These are phyloP conservation scores for Buddleja alternifolia DNA, from an alignment of 257 asterid genomes.

Conservation along the genomic window DNA sequence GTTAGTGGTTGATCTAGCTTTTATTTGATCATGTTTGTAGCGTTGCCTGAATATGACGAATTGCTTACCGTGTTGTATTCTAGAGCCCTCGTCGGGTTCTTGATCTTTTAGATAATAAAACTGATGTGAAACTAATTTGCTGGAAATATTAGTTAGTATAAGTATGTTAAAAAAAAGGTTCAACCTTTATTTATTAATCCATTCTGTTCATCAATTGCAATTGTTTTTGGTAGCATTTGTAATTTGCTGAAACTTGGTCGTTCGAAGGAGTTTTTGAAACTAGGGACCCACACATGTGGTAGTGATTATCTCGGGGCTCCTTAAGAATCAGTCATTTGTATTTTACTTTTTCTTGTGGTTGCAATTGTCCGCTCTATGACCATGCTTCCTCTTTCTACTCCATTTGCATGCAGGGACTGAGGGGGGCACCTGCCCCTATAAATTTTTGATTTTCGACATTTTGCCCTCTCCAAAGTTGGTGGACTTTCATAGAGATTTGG, in stretches of 20 bases:
- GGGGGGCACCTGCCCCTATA: no score
- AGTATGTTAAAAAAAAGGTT: background rate
- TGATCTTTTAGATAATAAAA: slow-evolving; percentile 34
- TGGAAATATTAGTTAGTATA: background rate
- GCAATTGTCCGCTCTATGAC: background rate
- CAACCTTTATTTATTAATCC: background rate
- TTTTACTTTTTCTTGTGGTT: background rate
- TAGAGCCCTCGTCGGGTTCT: slow-evolving; percentile 24
- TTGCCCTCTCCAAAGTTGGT: no score
- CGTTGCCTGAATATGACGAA: slow-evolving; percentile 1
- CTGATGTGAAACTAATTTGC: slow-evolving; percentile 37
- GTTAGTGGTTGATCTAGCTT: slow-evolving; percentile 41
- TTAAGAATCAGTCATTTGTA: no score
- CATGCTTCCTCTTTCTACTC: background rate
- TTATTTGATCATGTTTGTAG: background rate
- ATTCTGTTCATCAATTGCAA: background rate
- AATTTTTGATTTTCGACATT: no score
- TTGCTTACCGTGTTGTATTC: slow-evolving; percentile 42
- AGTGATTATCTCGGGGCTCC: no score
- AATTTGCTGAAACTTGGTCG: background rate
- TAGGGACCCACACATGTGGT: no score
- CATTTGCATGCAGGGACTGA: no score
- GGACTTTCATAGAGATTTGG: no score
- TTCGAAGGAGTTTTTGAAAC: no score
- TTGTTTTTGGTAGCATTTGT: background rate